Base-by-base conservation (phyloP, 352 stramenopile genomes). In the Globisporangium acanthophoron region DNA sequence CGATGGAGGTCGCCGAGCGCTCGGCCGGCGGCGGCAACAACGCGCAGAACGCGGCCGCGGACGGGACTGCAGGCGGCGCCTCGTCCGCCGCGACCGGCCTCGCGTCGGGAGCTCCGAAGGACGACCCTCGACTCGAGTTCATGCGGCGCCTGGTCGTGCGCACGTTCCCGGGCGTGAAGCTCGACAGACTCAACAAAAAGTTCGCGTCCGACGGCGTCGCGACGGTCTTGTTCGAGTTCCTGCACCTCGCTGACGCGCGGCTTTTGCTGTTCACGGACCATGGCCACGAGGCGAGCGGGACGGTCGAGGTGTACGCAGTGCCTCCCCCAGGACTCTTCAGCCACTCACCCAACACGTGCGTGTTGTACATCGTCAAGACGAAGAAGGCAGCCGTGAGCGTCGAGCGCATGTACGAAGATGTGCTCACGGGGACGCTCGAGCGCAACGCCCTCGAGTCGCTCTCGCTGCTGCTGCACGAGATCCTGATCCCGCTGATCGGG, bases 321-420 rank as follows among this genome's bases (percentile, higher is more conserved):
- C 81, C 81, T 0, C 81, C 78, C 2, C 67, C 76, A 11, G 47
- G 62, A 18, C 65, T 91, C 24, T 88, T 88, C 50, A 62, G 55
- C 3, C 48, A 39, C 8, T 27, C 49, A 13, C 41, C 48, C 9
- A 61, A 56, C 31, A 56, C 54, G 52, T 85, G 76, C 6, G 76
- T 94, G 33, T 41, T 94, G 49, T 94, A 92, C 65, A 59, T 90
- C 48, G 66, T 87, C 60, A 94, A 94, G 66, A 81, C 73, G 15
- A 63, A 76, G 33, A 90, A 90, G 43, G 74, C 65, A 8, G 58
- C 80, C 7, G 76, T 94, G 58, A 87, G 79, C 33, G 18, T 69
- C 20, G 76, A 88, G 21, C 76, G 71, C 33, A 74, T 74, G 39
- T 70, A 85, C n/a, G 78, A 90, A 52, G 81, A 94, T 46, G 79